Evolutionary conservation across 805 yeast genomes (phyloP).

Genomic region (Kazachstania viticola): DNA sequence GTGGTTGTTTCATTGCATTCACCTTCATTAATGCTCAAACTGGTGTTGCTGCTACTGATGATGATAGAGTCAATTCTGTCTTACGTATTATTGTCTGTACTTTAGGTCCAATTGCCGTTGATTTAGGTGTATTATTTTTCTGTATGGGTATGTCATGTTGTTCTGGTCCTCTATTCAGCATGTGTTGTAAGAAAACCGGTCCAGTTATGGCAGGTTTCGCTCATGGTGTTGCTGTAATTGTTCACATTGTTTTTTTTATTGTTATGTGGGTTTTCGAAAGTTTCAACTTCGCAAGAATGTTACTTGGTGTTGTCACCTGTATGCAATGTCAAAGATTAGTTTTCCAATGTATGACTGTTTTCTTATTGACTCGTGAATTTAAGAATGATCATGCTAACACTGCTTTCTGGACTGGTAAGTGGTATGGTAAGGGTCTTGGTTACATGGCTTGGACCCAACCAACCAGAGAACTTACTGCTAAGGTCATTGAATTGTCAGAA

Average conservation of each 20-base stretch:
- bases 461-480: slow-evolving; percentile 86
- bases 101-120: slow-evolving; percentile 82
- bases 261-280: slow-evolving; percentile 96
- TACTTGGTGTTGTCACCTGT: slow-evolving; percentile 76
- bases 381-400: slow-evolving; percentile 91
- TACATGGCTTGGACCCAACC: slow-evolving; percentile 94
- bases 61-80: slow-evolving; percentile 50
- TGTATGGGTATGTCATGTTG: slow-evolving; percentile 85
- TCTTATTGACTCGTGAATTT: slow-evolving; percentile 85
- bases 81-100: slow-evolving; percentile 70
- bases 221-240: slow-evolving; percentile 85
- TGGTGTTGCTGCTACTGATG: slow-evolving; percentile 46
- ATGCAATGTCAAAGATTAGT: slow-evolving; percentile 79
- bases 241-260: slow-evolving; percentile 80
- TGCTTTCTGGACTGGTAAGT: slow-evolving; percentile 99
- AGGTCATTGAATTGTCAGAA: slow-evolving; percentile 86
- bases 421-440: slow-evolving; percentile 94
- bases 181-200: slow-evolving; percentile 96
- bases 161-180: slow-evolving; percentile 89
- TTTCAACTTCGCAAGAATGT: slow-evolving; percentile 76
- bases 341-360: slow-evolving; percentile 71
- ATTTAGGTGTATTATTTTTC: slow-evolving; percentile 72
- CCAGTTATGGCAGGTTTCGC: slow-evolving; percentile 91
- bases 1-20: slow-evolving; percentile 70
- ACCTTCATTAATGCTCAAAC: slow-evolving; percentile 79